Evolutionary conservation across 2,329 filamentous ascomycete species (phyloP).

Genomic region (Nemania diffusa): DNA sequence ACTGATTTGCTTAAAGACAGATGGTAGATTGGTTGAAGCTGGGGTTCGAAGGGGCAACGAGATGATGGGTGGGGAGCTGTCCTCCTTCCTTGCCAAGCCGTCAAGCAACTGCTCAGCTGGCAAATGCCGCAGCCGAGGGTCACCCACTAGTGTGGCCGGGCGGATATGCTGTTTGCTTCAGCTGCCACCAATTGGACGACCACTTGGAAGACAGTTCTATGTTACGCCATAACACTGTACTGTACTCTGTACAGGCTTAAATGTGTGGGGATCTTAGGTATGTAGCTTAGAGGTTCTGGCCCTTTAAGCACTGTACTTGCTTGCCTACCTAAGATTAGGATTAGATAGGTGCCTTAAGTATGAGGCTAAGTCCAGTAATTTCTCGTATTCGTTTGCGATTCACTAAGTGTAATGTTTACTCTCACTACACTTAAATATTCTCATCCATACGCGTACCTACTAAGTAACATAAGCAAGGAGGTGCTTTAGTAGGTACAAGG

Average conservation of each 20-base stretch:
- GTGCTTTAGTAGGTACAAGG: background rate
- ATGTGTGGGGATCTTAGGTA: background rate
- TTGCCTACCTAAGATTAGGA: background rate
- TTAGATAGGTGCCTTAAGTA: background rate
- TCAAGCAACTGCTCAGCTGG: slow-evolving; percentile 23
- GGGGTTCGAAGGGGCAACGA: slow-evolving; percentile 20
- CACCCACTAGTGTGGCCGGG: background rate
- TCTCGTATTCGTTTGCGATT: background rate
- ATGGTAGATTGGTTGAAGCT: slow-evolving; percentile 30
- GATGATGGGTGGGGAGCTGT: slow-evolving; percentile 22
- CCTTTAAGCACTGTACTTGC: background rate
- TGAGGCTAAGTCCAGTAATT: background rate
- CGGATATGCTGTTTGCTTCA: background rate
- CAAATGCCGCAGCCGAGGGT: background rate
- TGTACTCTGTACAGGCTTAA: background rate
- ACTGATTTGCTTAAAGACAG: slow-evolving; percentile 26
- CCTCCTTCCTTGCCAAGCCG: slow-evolving; percentile 20
- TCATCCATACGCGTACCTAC: background rate
- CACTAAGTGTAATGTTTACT: background rate
- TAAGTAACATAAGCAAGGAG: background rate
- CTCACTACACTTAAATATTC: background rate
- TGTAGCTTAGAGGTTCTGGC: background rate
- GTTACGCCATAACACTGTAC: background rate
- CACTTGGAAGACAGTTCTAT: background rate
- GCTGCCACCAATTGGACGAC: slow-evolving; percentile 1